Evolutionary conservation across 2,329 filamentous ascomycete species (phyloP).

Genomic region (Colletotrichum tamarilloi): DNA sequence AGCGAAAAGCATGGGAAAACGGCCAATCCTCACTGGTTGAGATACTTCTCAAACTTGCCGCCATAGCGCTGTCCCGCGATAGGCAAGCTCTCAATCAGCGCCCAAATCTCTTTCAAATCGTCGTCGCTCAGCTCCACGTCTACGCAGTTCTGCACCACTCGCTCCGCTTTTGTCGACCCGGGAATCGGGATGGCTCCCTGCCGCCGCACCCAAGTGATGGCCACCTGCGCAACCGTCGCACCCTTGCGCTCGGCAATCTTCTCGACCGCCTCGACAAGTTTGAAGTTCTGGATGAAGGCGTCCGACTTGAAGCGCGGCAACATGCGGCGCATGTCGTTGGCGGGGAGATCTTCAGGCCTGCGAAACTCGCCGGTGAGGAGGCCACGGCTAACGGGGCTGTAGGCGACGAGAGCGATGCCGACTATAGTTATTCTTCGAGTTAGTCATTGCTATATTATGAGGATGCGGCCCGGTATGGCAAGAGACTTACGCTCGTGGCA

Average conservation of each 20-base stretch:
- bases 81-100: constrained; percentile 59
- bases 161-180: constrained; percentile 65
- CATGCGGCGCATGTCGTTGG: constrained; percentile 56
- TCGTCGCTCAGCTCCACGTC: constrained; percentile 58
- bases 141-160: constrained; percentile 70
- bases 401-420: too few relatives aligned
- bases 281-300: constrained; percentile 63
- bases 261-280: too few relatives aligned
- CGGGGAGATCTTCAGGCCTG: constrained; percentile 52
- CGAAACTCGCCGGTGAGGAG: constrained; percentile 57
- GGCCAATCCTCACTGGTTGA: too few relatives aligned
- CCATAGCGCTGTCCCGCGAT: constrained; percentile 60
- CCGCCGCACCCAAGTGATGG: constrained; percentile 66
- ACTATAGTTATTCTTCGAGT: too few relatives aligned
- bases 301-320: constrained; percentile 61
- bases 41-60: not conserved
- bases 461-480: constrained; percentile 47
- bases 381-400: constrained; percentile 50
- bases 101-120: constrained; percentile 62
- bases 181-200: constrained; percentile 72
- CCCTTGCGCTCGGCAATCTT: constrained; percentile 49
- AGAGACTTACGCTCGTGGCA: constrained; percentile 53
- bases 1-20: too few relatives aligned
- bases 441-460: too few relatives aligned
- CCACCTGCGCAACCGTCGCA: constrained; percentile 61